Base-by-base conservation (phyloP, 257 asterid species). In the Mentha longifolia region DNA sequence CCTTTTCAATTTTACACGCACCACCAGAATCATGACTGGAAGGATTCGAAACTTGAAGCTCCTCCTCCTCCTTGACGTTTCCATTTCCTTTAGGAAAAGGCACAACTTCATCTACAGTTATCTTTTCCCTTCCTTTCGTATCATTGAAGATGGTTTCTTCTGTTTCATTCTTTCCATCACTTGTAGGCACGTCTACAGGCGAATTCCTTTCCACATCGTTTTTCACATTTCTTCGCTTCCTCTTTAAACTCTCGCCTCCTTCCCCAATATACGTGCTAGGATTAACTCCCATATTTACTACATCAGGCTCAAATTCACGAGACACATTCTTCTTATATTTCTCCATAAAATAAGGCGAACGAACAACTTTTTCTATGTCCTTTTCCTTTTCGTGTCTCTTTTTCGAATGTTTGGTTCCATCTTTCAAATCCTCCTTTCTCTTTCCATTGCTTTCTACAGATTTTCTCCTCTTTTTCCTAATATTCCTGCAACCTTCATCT, bases 1-100 rank as follows among this genome's bases (percentile, higher is more conserved):
- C 17, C 63, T 71, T 73, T 66, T 13, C 71, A 16, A 20, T 52
- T 45, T 70, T 52, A 55, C 9, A 0, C 49, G 56, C 54, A 67
- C 63, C 35, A 51, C 46, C 25, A 9, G 11, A 7, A n/a, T 50
- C 50, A 22, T 61, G 19, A 46, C 3, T 17, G 14, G 20, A 13
- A 13, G 19, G 52, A 46, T 15, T 46, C 14, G 62, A 49, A 51
- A 71, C 59, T 4, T 16, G 31, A 57, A 62, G 65, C n/a, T n/a
- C n/a, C 59, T 68, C 77, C 60, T 10, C 46, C 46, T 54, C 64
- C 52, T 22, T 66, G 61, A n/a, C 70, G 65, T 66, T 15, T 11
- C 45, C 58, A 28, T 61, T 70, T 46, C 70, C 69, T 60, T 64
- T 47, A 20, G 60, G 30, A 37, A 47, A 15, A 47, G 17, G 52